Conservation (phyloP, 208 protist species). For the Crithidia fasciculata region DNA sequence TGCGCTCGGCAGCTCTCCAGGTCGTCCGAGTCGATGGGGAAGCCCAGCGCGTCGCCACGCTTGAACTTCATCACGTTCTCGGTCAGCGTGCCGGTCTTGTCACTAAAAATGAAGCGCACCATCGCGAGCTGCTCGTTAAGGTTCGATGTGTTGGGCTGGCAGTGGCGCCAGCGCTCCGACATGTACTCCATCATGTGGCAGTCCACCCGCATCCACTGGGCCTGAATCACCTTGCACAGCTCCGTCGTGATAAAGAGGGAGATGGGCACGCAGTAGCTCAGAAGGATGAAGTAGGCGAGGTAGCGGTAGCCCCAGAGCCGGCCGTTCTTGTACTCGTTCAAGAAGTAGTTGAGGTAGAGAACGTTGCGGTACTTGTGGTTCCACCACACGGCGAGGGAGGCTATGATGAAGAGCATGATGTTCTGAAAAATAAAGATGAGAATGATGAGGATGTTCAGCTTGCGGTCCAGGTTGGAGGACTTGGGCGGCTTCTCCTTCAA, state of each 20-base stretch:
- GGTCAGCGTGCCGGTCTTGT: constrained; percentile 94
- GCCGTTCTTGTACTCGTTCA: constrained; percentile 42
- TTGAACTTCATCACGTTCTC: constrained; percentile 93
- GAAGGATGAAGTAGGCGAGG: constrained; percentile 91
- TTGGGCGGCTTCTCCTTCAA: constrained; percentile 86
- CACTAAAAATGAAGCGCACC: constrained; percentile 91
- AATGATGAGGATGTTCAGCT: constrained; percentile 87
- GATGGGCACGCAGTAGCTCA: constrained; percentile 92
- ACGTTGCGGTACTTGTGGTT: constrained; percentile 50
- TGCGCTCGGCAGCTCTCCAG: constrained; percentile 21
- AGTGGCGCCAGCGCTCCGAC: constrained; percentile 64
- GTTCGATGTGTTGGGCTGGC: constrained; percentile 89
- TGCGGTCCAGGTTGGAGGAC: constrained; percentile 87
- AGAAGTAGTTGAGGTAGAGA: constrained; percentile 75
- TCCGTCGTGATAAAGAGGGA: constrained; percentile 94
- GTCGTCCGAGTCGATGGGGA: constrained; percentile 58
- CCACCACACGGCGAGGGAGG: constrained; percentile 70
- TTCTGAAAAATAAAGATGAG: constrained; percentile 80
- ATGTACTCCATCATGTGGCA: constrained; percentile 86
- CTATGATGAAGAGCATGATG: constrained; percentile 70
- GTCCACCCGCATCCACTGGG: constrained; percentile 88
- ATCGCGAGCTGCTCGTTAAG: constrained; percentile 93
- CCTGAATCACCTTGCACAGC: constrained; percentile 91
- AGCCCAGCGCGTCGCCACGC: constrained; percentile 68
- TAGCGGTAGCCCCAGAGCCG: constrained; percentile 75